Percentiles rank a stretch among this genome's conserved stretches.
Conservation (phyloP, 2,329 filamentous ascomycete genomes). For the Fusarium setosum region DNA sequence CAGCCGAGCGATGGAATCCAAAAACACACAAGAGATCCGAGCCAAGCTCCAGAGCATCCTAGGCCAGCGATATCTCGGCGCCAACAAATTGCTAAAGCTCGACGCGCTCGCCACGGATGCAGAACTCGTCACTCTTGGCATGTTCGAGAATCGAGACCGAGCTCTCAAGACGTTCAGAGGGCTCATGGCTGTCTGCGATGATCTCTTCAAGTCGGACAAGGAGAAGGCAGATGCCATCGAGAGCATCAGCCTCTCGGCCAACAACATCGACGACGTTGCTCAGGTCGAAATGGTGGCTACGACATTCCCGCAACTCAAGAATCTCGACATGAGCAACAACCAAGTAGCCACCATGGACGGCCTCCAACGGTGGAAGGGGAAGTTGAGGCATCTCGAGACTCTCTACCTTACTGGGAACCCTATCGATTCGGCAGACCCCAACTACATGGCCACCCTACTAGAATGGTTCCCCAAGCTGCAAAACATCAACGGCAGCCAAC, state of each 20-base stretch:
- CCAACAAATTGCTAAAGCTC: conserved; percentile 82
- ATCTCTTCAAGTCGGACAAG: conserved; percentile 76
- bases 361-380: conserved; percentile 81
- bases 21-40: conserved; percentile 70
- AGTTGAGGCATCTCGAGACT: conserved; percentile 83
- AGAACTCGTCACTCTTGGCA: conserved; percentile 77
- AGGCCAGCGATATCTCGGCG: conserved; percentile 76
- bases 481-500: conserved; percentile 78
- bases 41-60: conserved; percentile 78
- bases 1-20: conserved; percentile 58
- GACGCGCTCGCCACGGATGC: conserved; percentile 80
- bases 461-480: conserved; percentile 87
- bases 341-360: conserved; percentile 75
- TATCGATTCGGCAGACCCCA: conserved; percentile 69
- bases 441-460: conserved; percentile 75
- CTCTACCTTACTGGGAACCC: conserved; percentile 84
- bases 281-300: conserved; percentile 80
- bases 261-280: conserved; percentile 78
- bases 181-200: conserved; percentile 87
- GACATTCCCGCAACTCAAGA: conserved; percentile 86
- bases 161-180: conserved; percentile 92
- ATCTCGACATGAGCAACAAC: conserved; percentile 91
- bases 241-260: conserved; percentile 85
- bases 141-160: conserved; percentile 77
- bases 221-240: conserved; percentile 82